These are phyloP conservation scores for Ballota nigra DNA, from an alignment of 257 asterid genomes.

Conservation along the genomic window DNA sequence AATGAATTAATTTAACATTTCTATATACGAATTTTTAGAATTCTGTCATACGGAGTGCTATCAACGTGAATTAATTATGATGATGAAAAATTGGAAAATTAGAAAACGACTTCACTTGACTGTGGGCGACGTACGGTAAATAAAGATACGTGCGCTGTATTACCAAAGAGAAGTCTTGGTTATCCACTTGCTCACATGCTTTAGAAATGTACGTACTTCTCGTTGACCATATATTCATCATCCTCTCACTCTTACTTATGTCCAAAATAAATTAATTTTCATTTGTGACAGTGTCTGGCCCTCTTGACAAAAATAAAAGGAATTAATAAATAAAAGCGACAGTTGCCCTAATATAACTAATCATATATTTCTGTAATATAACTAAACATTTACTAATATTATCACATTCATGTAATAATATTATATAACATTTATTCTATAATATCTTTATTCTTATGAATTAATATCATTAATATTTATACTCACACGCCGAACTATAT, in stretches of 20 bases:
- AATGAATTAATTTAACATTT: no score
- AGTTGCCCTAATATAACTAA: background rate
- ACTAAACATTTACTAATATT: no score
- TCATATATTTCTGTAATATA: no score
- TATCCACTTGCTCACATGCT: background rate
- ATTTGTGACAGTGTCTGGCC: background rate
- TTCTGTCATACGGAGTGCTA: no score
- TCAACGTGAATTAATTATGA: background rate
- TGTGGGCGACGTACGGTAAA: background rate
- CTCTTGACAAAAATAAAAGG: background rate
- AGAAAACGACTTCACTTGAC: background rate
- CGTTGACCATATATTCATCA: background rate
- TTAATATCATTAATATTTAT: no score
- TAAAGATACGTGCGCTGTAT: background rate
- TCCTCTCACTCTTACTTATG: background rate
- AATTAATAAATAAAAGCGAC: background rate
- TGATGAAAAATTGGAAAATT: background rate
- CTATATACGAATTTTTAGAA: no score
- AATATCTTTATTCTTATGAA: no score
- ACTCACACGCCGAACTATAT: no score
- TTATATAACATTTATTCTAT: no score
- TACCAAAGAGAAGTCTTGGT: background rate
- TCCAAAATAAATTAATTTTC: background rate
- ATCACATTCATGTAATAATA: no score
- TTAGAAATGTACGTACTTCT: background rate